phyloP scores from a whole-genome alignment of 2,329 filamentous ascomycete genomes.

The Thielaviopsis ethacetica region DNA sequence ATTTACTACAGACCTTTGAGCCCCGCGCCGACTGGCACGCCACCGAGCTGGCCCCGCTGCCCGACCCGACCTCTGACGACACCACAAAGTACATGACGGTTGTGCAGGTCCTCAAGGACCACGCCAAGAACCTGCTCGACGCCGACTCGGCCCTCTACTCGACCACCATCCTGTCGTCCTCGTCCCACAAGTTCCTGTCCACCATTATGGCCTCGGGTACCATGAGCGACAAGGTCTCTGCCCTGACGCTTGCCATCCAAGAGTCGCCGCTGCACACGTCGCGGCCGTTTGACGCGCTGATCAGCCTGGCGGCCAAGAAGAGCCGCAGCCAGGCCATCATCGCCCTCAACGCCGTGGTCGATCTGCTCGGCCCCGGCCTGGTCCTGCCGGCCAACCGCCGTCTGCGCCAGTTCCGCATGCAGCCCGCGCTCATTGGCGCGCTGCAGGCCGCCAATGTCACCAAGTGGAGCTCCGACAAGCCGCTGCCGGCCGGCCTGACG shows the following conservation, averaged over 20 bases:
- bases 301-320: slow-evolving; percentile 76
- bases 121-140: slow-evolving; percentile 61
- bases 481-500: slow-evolving; percentile 57
- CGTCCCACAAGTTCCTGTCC: slow-evolving; percentile 88
- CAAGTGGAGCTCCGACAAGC: slow-evolving; percentile 51
- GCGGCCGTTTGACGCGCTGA: slow-evolving; percentile 72
- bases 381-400: slow-evolving; percentile 71
- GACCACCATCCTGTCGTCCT: slow-evolving; percentile 58
- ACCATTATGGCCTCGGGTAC: slow-evolving; percentile 96
- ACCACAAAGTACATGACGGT: slow-evolving; percentile 25
- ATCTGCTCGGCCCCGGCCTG: slow-evolving; percentile 79
- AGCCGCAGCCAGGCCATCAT: slow-evolving; percentile 85
- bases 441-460: slow-evolving; percentile 43
- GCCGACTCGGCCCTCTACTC: slow-evolving; percentile 62
- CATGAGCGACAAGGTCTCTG: slow-evolving; percentile 90
- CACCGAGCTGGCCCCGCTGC: slow-evolving; percentile 26
- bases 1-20: slow-evolving; percentile 31
- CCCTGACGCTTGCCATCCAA: slow-evolving; percentile 82
- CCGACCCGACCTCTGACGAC: slow-evolving; percentile 28
- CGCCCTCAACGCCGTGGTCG: slow-evolving; percentile 83
- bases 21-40: slow-evolving; percentile 42
- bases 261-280: slow-evolving; percentile 90
- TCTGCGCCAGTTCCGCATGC: slow-evolving; percentile 60
- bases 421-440: slow-evolving; percentile 58
- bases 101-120: slow-evolving; percentile 40